Evolutionary conservation across 2,329 filamentous ascomycete species (phyloP), one percentile per base, ranked within the genome.

Genomic region (Apiospora arundinis): DNA sequence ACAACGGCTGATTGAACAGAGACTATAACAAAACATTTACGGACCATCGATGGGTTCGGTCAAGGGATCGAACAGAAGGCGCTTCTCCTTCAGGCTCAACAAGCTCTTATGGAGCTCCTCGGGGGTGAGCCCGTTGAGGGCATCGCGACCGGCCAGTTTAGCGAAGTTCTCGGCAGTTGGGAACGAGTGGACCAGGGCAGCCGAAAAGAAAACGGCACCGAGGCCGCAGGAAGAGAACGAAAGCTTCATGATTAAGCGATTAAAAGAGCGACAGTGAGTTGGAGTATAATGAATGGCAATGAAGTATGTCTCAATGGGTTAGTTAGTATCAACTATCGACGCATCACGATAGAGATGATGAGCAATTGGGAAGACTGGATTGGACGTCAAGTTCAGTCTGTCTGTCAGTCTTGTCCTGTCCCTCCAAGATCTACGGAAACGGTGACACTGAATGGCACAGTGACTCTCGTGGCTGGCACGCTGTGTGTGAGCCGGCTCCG

Each of bases 131-230:
- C 72, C 40, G 42, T 45, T 45, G 40, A 63, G 42, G 18, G 72
- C 44, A 18, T 72, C 68, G n/a, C 70, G 72, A 37, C 69, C 37
- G 14, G 69, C 71, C 63, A 76, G 71, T 56, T 69, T 71, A 37
- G 73, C 74, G 12, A 75, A 52, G 67, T 76, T 76, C 40, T 75
- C 73, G n/a, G 73, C 68, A 4, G 74, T 73, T 49, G 74, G 74
- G 65, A 76, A 76, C 9, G 69, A 70, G 66, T 72, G 69, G 56
- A 67, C 69, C 66, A 72, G 16, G 45, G n/a, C 56, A 44, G n/a
- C 56, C 32, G 71, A 67, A 23, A 72, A 67, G 28, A 52, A 25
- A 28, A 45, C 66, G 46, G 69, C 67, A 16, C 66, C 69, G 66
- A 63, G 49, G 65, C 40, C 67, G 66, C 40, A 44, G 23, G 60